Evolutionary conservation across 345 rosid genomes (phyloP), one percentile per base, ranked within the genome.

Genomic region (Gossypium rotundifolium): DNA sequence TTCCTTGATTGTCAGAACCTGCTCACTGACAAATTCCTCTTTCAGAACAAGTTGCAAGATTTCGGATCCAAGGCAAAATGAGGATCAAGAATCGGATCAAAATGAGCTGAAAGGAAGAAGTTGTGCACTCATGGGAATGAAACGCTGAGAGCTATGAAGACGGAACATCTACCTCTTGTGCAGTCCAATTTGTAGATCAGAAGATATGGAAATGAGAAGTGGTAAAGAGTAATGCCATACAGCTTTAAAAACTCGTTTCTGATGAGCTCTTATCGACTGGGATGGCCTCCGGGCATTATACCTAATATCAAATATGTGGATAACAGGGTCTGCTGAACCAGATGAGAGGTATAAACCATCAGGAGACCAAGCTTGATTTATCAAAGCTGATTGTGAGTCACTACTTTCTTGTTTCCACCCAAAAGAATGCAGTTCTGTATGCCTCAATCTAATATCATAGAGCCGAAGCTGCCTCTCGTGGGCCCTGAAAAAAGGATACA

Each of bases 381-480:
- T 94, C 81, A 90, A 76, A 76, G 98, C 97, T 25, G 98, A 94
- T 62, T 90, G 97, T 11, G 95, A 85, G 23, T 92, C 98, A 18
- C 98, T 94, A 65, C 93, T 94, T 79, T 94, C 95, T 85, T 94
- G 98, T 82, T 88, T 94, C 89, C 94, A 92, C 52, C 98, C 98
- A 46, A 92, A 92, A 6, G 89, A 82, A 79, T 94, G 98, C 58
- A 94, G 82, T 78, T 89, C 95, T 2, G 92, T 90, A 80, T 85
- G 84, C 82, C 95, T 87, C 77, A 89, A 64, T 80, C 98, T 87
- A 49, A 89, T 85, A 77, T 94, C 98, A 70, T 86, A 92, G 78
- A 94, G 65, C 65, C 91, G 81, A 11, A 94, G 91, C 87, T 94
- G 98, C 60, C 81, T 92, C 82, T 85, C 91, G 0, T 86, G 96